Evolutionary conservation across 176 grass and related monocot species (phyloP).

Genomic region (Calamus simplicifolius): DNA sequence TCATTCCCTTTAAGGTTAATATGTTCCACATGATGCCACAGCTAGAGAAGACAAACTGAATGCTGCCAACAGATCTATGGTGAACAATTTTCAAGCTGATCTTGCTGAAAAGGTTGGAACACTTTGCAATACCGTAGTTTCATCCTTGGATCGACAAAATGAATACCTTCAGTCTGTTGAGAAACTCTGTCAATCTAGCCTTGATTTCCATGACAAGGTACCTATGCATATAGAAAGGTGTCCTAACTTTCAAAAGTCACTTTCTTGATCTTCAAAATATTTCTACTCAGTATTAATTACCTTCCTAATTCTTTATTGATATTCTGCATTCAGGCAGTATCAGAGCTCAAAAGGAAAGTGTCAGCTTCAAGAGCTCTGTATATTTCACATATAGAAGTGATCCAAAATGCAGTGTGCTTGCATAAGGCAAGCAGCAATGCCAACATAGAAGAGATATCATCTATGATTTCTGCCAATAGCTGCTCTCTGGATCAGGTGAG

Average conservation of each 20-base stretch:
- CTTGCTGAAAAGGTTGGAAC: constrained; percentile 55
- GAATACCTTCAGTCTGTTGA: constrained; percentile 71
- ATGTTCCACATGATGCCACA: constrained; percentile 9
- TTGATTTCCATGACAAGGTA: constrained; percentile 94
- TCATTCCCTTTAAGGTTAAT: too few relatives aligned
- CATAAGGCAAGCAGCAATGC: constrained; percentile 80
- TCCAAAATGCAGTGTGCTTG: constrained; percentile 81
- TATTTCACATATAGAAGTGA: constrained; percentile 71
- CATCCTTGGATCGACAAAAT: constrained; percentile 72
- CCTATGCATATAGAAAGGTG: neutral
- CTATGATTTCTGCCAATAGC: constrained; percentile 46
- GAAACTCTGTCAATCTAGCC: constrained; percentile 65
- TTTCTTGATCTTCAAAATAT: neutral
- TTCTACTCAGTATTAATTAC: neutral
- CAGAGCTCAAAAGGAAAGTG: constrained; percentile 75
- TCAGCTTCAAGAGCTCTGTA: constrained; percentile 69
- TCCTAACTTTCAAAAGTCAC: neutral
- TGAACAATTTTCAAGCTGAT: constrained; percentile 69
- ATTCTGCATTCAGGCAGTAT: constrained; percentile 41
- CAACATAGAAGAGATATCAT: constrained; percentile 69
- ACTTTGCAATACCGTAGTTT: constrained; percentile 59
- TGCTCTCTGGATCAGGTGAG: constrained; percentile 77
- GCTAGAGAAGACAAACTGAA: constrained; percentile 71
- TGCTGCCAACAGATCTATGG: constrained; percentile 68
- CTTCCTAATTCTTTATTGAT: neutral